phyloP scores from a whole-genome alignment of 164 flowering plant genomes.

The Taxillus chinensis region DNA sequence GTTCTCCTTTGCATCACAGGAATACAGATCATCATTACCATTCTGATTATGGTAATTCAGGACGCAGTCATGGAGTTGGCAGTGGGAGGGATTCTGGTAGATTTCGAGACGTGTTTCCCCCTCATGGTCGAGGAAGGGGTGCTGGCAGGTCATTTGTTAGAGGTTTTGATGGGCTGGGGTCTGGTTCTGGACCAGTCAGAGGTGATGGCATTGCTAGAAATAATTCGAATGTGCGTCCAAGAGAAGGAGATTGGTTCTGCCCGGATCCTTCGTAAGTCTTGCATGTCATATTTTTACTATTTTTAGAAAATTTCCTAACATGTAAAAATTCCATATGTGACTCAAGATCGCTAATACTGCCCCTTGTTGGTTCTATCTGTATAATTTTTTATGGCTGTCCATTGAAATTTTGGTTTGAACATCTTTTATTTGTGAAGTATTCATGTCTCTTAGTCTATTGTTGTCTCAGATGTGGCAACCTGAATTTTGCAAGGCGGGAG shows the following conservation, averaged over 20 bases:
- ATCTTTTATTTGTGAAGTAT: background rate
- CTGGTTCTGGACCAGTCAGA: constrained; percentile 44
- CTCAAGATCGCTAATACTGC: no score
- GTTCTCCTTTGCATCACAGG: constrained; percentile 63
- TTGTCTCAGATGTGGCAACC: constrained; percentile 56
- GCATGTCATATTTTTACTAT: background rate
- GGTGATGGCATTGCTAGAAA: constrained; percentile 47
- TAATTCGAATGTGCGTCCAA: constrained; percentile 80
- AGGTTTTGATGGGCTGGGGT: constrained; percentile 44
- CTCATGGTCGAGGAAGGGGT: constrained; percentile 61
- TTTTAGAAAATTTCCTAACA: no score
- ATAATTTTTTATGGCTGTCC: no score
- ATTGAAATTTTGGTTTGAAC: background rate
- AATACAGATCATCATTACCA: constrained; percentile 43
- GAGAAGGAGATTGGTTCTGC: constrained; percentile 95
- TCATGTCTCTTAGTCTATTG: background rate
- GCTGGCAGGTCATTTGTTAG: constrained; percentile 48
- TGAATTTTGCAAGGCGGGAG: constrained; percentile 85
- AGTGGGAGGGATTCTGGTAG: constrained; percentile 61
- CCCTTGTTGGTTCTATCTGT: no score
- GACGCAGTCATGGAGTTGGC: constrained; percentile 49
- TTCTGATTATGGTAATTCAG: constrained; percentile 42
- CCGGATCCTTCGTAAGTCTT: constrained; percentile 65
- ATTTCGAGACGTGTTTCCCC: constrained; percentile 61
- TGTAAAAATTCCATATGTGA: no score